These are phyloP conservation scores for Coemansia sp. DNA, from an alignment of 192 early-diverging fungal genomes.

Conservation along the genomic window DNA sequence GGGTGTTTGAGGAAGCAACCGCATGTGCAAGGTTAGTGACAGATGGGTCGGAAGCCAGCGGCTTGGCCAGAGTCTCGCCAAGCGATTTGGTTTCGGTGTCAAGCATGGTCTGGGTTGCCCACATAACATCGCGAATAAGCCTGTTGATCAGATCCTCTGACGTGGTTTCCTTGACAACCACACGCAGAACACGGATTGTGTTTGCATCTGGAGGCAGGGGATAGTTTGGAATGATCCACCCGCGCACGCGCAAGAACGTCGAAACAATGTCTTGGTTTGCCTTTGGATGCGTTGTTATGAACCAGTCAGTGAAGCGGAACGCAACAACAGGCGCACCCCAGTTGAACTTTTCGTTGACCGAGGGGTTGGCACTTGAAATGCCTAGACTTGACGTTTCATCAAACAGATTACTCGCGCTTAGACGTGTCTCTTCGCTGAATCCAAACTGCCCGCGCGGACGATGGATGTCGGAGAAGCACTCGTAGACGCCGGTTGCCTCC, in stretches of 20 bases:
- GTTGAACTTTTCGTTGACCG: constrained; percentile 47
- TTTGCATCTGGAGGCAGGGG: constrained; percentile 60
- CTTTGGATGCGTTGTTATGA: constrained; percentile 49
- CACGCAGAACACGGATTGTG: constrained; percentile 60
- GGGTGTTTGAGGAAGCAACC: constrained; percentile 18
- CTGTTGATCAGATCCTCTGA: constrained; percentile 57
- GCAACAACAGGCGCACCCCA: constrained; percentile 64
- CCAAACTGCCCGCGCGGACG: constrained; percentile 52
- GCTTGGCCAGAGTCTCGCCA: constrained; percentile 36
- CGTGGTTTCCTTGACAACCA: constrained; percentile 66
- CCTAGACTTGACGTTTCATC: background rate
- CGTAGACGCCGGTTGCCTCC: constrained; percentile 61
- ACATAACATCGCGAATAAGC: constrained; percentile 57
- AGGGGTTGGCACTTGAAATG: constrained; percentile 24
- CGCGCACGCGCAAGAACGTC: constrained; percentile 61
- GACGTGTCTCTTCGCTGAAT: constrained; percentile 31
- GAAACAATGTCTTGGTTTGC: constrained; percentile 66
- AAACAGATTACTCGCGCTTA: constrained; percentile 35
- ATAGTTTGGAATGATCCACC: constrained; percentile 80
- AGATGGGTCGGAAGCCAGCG: constrained; percentile 26
- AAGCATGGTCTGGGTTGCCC: constrained; percentile 56
- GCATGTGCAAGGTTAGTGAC: constrained; percentile 33
- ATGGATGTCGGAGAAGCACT: constrained; percentile 67
- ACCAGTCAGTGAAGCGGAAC: constrained; percentile 63
- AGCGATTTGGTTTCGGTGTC: constrained; percentile 34